These are phyloP conservation scores for Paecilomyces variotii DNA, from an alignment of 2,329 filamentous ascomycete species.

Conservation along the genomic window DNA sequence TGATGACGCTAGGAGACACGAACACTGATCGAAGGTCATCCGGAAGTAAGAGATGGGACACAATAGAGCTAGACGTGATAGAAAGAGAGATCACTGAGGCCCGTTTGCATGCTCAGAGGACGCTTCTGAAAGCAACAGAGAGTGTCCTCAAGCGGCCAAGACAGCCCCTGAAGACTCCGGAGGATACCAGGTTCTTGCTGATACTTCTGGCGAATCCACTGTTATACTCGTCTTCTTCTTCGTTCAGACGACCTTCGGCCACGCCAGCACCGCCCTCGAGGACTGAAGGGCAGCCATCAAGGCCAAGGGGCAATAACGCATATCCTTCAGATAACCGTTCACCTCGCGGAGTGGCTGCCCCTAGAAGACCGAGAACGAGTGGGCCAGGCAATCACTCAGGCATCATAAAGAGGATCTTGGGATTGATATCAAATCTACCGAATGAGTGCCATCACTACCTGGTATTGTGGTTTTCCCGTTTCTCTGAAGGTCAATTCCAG, in stretches of 20 bases:
- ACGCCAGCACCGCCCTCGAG: constrained; percentile 15
- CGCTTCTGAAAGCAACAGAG: constrained; percentile 70
- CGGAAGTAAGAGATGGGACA: constrained; percentile 27
- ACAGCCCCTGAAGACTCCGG: constrained; percentile 56
- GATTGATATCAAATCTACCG: constrained; percentile 67
- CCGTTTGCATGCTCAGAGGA: constrained; percentile 60
- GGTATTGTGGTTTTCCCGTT: constrained; percentile 68
- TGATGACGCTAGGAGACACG: constrained; percentile 36
- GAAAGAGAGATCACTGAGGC: constrained; percentile 51
- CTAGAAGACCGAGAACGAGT: constrained; percentile 20
- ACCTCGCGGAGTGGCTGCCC: constrained; percentile 10
- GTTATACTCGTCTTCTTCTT: constrained; percentile 45
- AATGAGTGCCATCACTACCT: constrained; percentile 69
- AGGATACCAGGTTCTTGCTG: constrained; percentile 68
- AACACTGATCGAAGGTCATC: constrained; percentile 13
- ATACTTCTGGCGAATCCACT: constrained; percentile 74
- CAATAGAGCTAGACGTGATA: constrained; percentile 38
- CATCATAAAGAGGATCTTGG: constrained; percentile 76
- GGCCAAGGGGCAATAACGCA: constrained; percentile 10
- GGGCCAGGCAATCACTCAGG: constrained; percentile 65
- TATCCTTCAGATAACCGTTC: constrained; percentile 3
- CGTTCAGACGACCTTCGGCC: constrained; percentile 9
- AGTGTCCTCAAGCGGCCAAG: constrained; percentile 72
- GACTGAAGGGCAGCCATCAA: constrained; percentile 13
- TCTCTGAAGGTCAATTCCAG: constrained; percentile 60